Evolutionary conservation across 169 alveolate species (phyloP), one percentile per base, ranked within the genome.

Genomic region (Cryptosporidium sp.): DNA sequence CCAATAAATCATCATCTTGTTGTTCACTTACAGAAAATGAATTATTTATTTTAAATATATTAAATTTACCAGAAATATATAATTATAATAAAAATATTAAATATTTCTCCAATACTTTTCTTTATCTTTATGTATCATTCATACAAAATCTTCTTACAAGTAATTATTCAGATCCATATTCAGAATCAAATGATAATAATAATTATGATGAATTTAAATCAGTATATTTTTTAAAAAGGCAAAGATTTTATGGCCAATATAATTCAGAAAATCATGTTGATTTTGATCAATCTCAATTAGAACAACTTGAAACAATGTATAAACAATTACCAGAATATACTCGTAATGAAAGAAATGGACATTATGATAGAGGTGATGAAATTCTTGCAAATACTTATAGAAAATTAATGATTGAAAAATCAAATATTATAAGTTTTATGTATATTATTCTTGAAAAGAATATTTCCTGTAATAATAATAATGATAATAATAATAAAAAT

Each of bases 341-440:
- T 9, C 48, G 56, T 45, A 23, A 21, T 33, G 86, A 75, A 31
- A 33, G 58, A 31, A 75, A 75, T 18, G 86, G 86, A 29, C 26
- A 35, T 23, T 75, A 75, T 58, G 86, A 75, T 75, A 62, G 86
- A 23, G 86, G 86, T n/a, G 86, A 75, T 53, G 86, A 75, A 53
- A 45, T 26, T 53, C 71, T 75, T 56, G 70, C 53, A 21, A 35
- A 75, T 39, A 23, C 58, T 26, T 75, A 56, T 60, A 75, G 86
- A 52, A 53, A 75, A 21, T 53, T 75, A 35, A 56, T 75, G 2
- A 35, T 75, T 29, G 70, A 56, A 52, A 60, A 60, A 26, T 45
- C 86, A 53, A 56, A 35, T 35, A n/a, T 60, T 29, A 42, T 75
- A 26, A 75, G 33, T n/a, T 39, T 35, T 52, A 16, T 75, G 53